Evolutionary conservation across 805 yeast species (phyloP), one percentile per base, ranked within the genome.

Genomic region (Kluyveromyces siamensis): DNA sequence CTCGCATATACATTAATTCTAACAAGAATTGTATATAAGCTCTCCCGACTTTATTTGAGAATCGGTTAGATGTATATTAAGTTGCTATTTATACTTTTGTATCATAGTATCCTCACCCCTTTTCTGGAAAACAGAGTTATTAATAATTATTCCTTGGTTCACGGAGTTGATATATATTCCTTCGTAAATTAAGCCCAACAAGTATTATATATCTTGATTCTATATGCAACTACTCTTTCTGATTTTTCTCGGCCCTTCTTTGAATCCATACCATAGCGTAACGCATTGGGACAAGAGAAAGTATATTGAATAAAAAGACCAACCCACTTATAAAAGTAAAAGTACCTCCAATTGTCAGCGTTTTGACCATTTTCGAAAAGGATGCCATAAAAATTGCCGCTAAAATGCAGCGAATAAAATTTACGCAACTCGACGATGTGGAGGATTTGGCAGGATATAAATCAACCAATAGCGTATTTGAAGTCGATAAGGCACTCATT

Each of bases 351-450:
- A 79, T 63, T 0, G 81, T 78, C 75, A 88, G 70, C 0, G 72
- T 52, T 0, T 46, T 46, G 35, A 73, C 72, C 89, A 87, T 83
- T 45, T 69, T 72, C 8, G 81, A 74, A 16, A 87, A 70, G 8
- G 81, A 82, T 1, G 88, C 91, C 48, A 83, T 73, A 46, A 83
- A 81, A 2, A 77, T 73, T 0, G 95, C 91, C 49, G 82, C 83
- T 47, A 79, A 57, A 11, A 77, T 70, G 59, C 96, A 88, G 55
- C 96, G 69, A 16, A 80, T 73, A 38, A 88, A 70, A 57, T 88
- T 87, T 56, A 82, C 74, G 48, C 83, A 72, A 27, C 93, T 83
- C 2, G 86, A 74, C 8, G 90, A 82, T 2, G 90, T 78, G 0
- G 93, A 87, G 0, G 88, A 75, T 48, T 76, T 75, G 4, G 70